phyloP scores from a whole-genome alignment of 371 early-diverging fungal genomes.

The Conidiobolus incongruus region DNA sequence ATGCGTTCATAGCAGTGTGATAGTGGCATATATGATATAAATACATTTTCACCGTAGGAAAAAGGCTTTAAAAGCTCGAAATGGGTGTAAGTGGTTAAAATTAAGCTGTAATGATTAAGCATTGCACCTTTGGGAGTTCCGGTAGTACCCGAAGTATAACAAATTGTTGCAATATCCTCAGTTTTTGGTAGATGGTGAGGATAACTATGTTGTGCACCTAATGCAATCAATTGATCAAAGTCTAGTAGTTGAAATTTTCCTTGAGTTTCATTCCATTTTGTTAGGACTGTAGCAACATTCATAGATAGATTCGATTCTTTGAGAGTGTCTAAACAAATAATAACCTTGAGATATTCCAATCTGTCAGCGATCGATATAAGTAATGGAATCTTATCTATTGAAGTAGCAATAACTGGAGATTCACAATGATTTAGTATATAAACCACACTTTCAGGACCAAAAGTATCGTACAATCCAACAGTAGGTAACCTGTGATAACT shows the following conservation, averaged over 20 bases:
- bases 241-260: slow-evolving; percentile 15
- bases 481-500: slow-evolving; percentile 25
- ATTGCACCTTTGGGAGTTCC: slow-evolving; percentile 58
- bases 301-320: slow-evolving; percentile 15
- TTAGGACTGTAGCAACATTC: neutral
- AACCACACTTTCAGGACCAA: slow-evolving; percentile 54
- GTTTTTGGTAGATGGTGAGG: slow-evolving; percentile 16
- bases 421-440: slow-evolving; percentile 46
- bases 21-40: slow-evolving; percentile 1
- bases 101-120: slow-evolving; percentile 21
- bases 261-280: slow-evolving; percentile 4
- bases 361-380: slow-evolving; percentile 28
- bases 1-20: slow-evolving; percentile 78
- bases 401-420: slow-evolving; percentile 41
- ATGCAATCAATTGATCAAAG: slow-evolving; percentile 32
- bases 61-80: too few relatives aligned
- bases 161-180: slow-evolving; percentile 62
- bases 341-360: slow-evolving; percentile 30
- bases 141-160: slow-evolving; percentile 87
- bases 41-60: neutral
- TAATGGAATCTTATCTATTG: slow-evolving; percentile 48
- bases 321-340: slow-evolving; percentile 51
- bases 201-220: slow-evolving; percentile 22
- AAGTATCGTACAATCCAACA: slow-evolving; percentile 91
- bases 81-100: too few relatives aligned